Evolutionary conservation across 192 early-diverging fungal genomes (phyloP).

Genomic region (Podila epigama): DNA sequence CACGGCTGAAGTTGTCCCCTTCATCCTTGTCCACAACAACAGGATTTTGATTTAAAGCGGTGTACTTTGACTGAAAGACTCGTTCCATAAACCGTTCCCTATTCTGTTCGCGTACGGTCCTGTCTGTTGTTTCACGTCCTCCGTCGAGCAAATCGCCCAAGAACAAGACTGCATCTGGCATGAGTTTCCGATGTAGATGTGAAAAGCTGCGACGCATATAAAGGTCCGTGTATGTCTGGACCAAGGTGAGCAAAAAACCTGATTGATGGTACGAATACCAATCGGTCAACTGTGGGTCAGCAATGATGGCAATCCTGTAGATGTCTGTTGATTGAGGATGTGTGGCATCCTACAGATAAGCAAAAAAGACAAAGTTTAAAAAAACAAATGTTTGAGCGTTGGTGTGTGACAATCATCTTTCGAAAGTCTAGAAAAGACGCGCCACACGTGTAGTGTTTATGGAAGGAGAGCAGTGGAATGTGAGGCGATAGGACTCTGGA

Average conservation of each 20-base stretch:
- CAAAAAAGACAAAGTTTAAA: background rate
- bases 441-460: too few relatives aligned
- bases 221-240: constrained; percentile 85
- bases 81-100: constrained; percentile 26
- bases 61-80: constrained; percentile 3
- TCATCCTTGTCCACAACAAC: constrained; percentile 10
- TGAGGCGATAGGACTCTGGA: too few relatives aligned
- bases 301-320: constrained; percentile 72
- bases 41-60: constrained; percentile 15
- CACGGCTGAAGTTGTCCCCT: too few relatives aligned
- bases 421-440: too few relatives aligned
- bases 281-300: constrained; percentile 95
- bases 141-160: constrained; percentile 91
- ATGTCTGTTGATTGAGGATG: background rate
- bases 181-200: constrained; percentile 58
- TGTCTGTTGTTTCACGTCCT: constrained; percentile 62
- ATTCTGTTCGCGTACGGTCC: constrained; percentile 30
- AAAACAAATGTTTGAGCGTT: background rate
- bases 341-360: constrained; percentile 7
- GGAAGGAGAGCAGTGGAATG: too few relatives aligned
- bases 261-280: constrained; percentile 82
- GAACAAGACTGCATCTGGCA: constrained; percentile 74
- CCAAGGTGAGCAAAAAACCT: constrained; percentile 64
- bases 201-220: constrained; percentile 86
- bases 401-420: too few relatives aligned